Evolutionary conservation across 495 filamentous ascomycete genomes (phyloP).

Genomic region (Echria macrotheca): DNA sequence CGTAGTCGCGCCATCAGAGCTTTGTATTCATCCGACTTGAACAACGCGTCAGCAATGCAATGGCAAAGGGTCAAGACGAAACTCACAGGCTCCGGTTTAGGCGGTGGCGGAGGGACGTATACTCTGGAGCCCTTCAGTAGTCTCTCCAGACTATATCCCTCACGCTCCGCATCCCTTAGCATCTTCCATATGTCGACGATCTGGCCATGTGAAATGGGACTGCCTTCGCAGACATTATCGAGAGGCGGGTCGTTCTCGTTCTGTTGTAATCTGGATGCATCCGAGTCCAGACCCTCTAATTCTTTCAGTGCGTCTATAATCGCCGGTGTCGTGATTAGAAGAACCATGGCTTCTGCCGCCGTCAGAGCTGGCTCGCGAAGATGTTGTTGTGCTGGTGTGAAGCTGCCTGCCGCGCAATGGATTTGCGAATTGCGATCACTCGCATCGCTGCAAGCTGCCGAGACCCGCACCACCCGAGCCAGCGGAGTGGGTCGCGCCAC

Average conservation of each 20-base stretch:
- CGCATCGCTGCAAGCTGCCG: neutral
- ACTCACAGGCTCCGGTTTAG: constrained; percentile 73
- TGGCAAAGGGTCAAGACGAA: neutral
- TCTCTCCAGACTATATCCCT: constrained; percentile 47
- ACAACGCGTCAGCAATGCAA: constrained; percentile 18
- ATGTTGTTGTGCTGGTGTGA: neutral
- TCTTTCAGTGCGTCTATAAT: constrained; percentile 59
- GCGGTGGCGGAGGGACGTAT: constrained; percentile 70
- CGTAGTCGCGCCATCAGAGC: constrained; percentile 82
- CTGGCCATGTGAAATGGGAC: constrained; percentile 75
- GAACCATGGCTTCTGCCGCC: constrained; percentile 71
- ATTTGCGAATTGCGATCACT: no score
- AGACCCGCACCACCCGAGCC: no score
- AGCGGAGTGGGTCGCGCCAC: neutral
- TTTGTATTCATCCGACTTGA: constrained; percentile 78
- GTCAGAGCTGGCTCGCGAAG: neutral
- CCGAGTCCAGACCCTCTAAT: constrained; percentile 18
- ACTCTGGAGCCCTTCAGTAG: constrained; percentile 67
- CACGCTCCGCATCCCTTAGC: constrained; percentile 35
- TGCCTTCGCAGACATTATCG: constrained; percentile 46
- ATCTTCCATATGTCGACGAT: constrained; percentile 61
- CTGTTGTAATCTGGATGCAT: constrained; percentile 9
- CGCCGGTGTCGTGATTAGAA: constrained; percentile 65
- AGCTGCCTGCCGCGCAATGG: constrained; percentile 7
- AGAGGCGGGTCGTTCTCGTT: constrained; percentile 36